Evolutionary conservation across 2,329 filamentous ascomycete species (phyloP).

Genomic region (Aspergillus spinulosporus): DNA sequence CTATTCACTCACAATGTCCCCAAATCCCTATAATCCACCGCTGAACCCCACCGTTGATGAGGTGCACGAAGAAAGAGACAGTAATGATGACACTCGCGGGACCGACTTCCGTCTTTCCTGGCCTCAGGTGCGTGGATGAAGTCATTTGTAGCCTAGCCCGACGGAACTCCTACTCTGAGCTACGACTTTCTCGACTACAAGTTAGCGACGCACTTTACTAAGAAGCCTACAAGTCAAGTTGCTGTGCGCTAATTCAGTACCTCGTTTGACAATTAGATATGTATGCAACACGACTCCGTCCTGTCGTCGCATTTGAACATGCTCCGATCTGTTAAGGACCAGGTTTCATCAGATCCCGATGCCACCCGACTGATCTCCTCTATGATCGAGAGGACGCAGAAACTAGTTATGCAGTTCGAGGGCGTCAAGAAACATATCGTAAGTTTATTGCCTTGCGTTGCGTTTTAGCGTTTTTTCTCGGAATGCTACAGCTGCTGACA

Average conservation of each 20-base stretch:
- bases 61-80: slow-evolving; percentile 5
- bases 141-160: neutral
- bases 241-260: too few relatives aligned
- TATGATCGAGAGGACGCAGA: slow-evolving; percentile 42
- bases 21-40: neutral
- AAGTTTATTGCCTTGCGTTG: slow-evolving; percentile 12
- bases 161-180: too few relatives aligned
- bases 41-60: slow-evolving; percentile 26
- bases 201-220: neutral
- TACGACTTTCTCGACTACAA: neutral
- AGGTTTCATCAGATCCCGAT: slow-evolving; percentile 30
- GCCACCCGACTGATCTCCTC: slow-evolving; percentile 34
- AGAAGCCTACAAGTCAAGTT: too few relatives aligned
- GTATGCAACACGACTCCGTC: slow-evolving; percentile 42
- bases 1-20: slow-evolving; percentile 9
- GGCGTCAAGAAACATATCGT: slow-evolving; percentile 39
- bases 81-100: neutral
- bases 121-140: slow-evolving; percentile 24
- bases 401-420: slow-evolving; percentile 40
- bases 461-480: neutral
- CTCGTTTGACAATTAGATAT: slow-evolving; percentile 31
- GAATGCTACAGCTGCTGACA: neutral
- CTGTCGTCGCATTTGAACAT: slow-evolving; percentile 43
- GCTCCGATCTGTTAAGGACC: slow-evolving; percentile 36
- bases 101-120: slow-evolving; percentile 14